Percentiles rank a stretch among this genome's conserved stretches.
These are phyloP conservation scores for Pachyrhizus erosus DNA, from an alignment of 306 rosid species.

Conservation along the genomic window DNA sequence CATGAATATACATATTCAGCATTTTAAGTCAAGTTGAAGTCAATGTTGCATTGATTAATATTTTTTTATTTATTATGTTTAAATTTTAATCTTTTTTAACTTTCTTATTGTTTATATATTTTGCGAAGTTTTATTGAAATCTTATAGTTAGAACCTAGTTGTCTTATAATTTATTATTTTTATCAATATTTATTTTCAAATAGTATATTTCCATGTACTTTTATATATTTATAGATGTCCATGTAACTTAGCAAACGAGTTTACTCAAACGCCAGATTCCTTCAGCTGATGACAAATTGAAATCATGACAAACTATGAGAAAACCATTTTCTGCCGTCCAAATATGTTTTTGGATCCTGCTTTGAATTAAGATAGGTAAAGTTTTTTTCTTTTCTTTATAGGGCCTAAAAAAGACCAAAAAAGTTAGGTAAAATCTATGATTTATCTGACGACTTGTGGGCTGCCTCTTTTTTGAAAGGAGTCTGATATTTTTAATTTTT, in stretches of 20 bases:
- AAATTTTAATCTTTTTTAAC: neutral
- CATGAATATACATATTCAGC: neutral
- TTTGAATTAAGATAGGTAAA: neutral
- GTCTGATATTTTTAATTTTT: neutral
- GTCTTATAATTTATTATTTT: neutral
- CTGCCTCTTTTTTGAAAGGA: neutral
- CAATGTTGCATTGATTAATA: neutral
- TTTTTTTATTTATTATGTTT: neutral
- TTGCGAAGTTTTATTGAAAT: neutral
- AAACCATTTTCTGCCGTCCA: neutral
- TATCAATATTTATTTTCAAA: neutral
- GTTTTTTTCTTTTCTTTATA: neutral
- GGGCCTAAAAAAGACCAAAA: neutral
- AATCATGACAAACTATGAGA: neutral
- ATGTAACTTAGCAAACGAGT: neutral
- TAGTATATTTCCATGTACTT: neutral
- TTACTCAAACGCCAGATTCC: neutral
- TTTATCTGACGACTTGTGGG: neutral
- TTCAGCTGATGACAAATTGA: too few relatives aligned
- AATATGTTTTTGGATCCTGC: neutral
- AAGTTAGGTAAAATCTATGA: neutral
- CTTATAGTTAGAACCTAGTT: neutral
- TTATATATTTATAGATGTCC: neutral
- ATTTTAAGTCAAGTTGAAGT: neutral
- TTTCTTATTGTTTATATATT: neutral